These are phyloP conservation scores for Flammula alnicola DNA, from an alignment of 1,284 basidiomycete genomes.

Conservation along the genomic window DNA sequence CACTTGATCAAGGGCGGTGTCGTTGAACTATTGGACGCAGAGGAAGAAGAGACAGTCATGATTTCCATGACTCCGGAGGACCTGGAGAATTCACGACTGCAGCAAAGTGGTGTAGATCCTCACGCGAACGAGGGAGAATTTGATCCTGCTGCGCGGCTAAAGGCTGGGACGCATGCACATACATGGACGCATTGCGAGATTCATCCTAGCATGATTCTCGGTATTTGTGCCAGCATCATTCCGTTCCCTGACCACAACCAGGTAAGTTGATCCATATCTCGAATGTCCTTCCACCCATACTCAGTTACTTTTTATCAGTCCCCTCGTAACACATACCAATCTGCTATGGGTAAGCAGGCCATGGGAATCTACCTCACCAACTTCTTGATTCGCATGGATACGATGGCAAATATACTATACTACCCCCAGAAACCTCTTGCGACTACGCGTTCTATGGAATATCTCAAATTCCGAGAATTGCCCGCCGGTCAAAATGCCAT, in stretches of 20 bases:
- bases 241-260: conserved; percentile 99
- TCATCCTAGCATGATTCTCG: conserved; percentile 98
- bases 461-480: conserved; percentile 95
- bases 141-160: conserved; percentile 89
- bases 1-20: conserved; percentile 87
- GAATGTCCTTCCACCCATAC: conserved; percentile 1
- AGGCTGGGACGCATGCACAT: conserved; percentile 80
- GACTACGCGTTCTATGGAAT: conserved; percentile 98
- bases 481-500: conserved; percentile 99
- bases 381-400: conserved; percentile 96
- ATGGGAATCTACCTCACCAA: conserved; percentile 99
- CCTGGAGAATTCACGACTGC: conserved; percentile 81
- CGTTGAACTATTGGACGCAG: conserved; percentile 95
- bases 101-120: conserved; percentile 64
- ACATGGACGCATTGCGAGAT: conserved; percentile 99
- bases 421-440: conserved; percentile 99
- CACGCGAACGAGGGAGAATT: conserved; percentile 69
- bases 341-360: conserved; percentile 99
- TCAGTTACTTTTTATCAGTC: conserved; percentile 58
- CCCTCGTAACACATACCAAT: conserved; percentile 99
- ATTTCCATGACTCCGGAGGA: conserved; percentile 99
- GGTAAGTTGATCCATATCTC: conserved; percentile 60
- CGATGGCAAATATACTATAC: conserved; percentile 98
- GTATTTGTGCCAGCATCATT: conserved; percentile 98
- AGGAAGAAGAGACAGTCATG: conserved; percentile 99